A percentile compares a stretch with the other conserved stretches of the same genome.
Evolutionary conservation across 179 eudicot species (phyloP).

Genomic region (Sideroxylon spinosum): DNA sequence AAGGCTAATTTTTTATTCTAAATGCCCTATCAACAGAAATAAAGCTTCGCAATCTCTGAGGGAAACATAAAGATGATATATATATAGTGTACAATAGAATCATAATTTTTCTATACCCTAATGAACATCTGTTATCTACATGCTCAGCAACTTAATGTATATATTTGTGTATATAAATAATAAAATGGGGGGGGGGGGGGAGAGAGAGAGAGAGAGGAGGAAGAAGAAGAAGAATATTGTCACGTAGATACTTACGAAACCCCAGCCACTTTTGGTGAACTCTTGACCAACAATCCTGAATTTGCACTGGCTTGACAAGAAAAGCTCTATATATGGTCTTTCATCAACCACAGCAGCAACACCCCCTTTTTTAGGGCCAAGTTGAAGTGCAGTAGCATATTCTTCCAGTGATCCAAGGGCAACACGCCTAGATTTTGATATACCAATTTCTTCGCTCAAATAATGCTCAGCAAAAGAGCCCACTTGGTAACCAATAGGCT

Average conservation of each 20-base stretch:
- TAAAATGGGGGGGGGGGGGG: neutral
- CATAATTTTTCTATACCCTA: neutral
- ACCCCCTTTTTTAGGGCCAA: slow-evolving; percentile 51
- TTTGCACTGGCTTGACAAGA: slow-evolving; percentile 76
- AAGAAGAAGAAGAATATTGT: neutral
- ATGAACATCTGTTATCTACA: neutral
- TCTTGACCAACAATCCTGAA: slow-evolving; percentile 76
- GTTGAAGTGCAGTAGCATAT: slow-evolving; percentile 48
- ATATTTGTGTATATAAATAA: neutral
- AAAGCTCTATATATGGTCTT: slow-evolving; percentile 65
- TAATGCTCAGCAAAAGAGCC: slow-evolving; percentile 73
- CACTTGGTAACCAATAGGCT: slow-evolving; percentile 75
- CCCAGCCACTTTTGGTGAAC: slow-evolving; percentile 92
- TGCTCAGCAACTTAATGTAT: neutral
- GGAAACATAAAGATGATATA: too few species aligned
- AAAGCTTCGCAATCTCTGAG: too few species aligned
- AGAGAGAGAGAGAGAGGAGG: neutral
- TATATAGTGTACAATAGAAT: too few species aligned
- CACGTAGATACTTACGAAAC: slow-evolving; percentile 59
- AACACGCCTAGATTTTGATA: slow-evolving; percentile 51
- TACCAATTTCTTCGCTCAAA: slow-evolving; percentile 51
- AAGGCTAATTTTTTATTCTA: neutral
- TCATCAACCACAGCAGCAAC: slow-evolving; percentile 77
- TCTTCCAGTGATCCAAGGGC: slow-evolving; percentile 63
- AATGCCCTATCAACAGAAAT: neutral